These are phyloP conservation scores for Starmera pachycereana DNA, from an alignment of 805 yeast genomes.

Conservation along the genomic window DNA sequence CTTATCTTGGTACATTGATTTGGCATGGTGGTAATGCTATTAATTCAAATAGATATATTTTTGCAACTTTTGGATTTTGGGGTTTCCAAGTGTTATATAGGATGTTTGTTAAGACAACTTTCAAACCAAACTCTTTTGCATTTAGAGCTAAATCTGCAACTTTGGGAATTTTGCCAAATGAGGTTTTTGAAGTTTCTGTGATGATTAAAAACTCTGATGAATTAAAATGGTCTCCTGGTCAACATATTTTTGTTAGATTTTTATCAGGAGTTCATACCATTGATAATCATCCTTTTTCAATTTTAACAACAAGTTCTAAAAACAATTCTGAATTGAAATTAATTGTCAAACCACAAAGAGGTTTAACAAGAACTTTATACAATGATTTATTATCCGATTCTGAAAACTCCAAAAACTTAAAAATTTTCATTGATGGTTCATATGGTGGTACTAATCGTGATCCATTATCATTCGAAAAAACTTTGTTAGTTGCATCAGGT, in stretches of 20 bases:
- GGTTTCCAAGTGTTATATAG: conserved; percentile 36
- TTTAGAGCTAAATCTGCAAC: conserved; percentile 28
- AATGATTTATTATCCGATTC: conserved; percentile 16
- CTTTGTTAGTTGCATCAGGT: conserved; percentile 35
- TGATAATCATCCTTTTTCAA: conserved; percentile 50
- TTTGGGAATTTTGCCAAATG: conserved; percentile 13
- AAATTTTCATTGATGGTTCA: conserved; percentile 43
- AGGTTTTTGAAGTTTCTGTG: conserved; percentile 27
- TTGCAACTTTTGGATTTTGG: conserved; percentile 45
- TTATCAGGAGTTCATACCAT: conserved; percentile 29
- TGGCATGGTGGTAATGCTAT: conserved; percentile 31
- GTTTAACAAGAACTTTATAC: conserved; percentile 32
- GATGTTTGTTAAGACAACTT: conserved; percentile 32
- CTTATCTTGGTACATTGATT: conserved; percentile 34
- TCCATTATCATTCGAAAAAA: conserved; percentile 31
- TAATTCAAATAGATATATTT: conserved; percentile 31
- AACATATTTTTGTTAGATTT: conserved; percentile 41
- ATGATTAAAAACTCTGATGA: conserved; percentile 17
- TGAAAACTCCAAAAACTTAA: conserved; percentile 14
- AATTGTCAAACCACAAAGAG: conserved; percentile 34
- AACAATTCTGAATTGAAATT: conserved; percentile 26
- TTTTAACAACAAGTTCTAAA: conserved; percentile 23
- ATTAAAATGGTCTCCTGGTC: conserved; percentile 42
- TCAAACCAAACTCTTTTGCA: conserved; percentile 32
- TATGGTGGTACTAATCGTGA: conserved; percentile 45